Base-by-base conservation (phyloP, 2,329 filamentous ascomycete species). In the Pseudofabraea citricarpa region DNA sequence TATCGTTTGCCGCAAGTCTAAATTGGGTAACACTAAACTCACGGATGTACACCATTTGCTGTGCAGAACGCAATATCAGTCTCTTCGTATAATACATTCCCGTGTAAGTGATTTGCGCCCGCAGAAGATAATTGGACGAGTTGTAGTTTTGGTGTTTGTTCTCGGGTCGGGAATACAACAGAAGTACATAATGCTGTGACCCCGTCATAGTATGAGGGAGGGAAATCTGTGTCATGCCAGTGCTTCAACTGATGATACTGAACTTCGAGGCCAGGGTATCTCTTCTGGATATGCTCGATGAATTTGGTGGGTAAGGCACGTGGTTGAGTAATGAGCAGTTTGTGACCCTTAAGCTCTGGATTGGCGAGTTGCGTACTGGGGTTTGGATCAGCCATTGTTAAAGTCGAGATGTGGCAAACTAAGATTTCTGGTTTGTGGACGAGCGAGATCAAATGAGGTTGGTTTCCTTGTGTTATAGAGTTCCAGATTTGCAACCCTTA, bases 101-200 rank as follows among this genome's bases (percentile, higher is more conserved):
- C 51, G 4, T 62, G 44, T 67, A 70, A 73, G 27, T 52, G 52
- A 47, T 74, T 69, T 1, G 65, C 65, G 1, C 72, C 72, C 2
- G 71, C 66, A 0, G 65, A 69, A 0, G 60, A 54, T 20, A 70
- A 49, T 56, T 75, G 72, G n/a, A 74, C 64, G 45, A 65, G 71
- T 36, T 68, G 63, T 19, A 73, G 56, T 3, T 62, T 56, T 7
- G 56, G 51, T 24, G 70, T 55, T 33, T 58, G 41, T 20, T 59
- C 56, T 2, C 55, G 48, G 0, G 54, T 56, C 2, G 66, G 63
- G 4, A 65, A 58, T 21, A 55, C 47, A 41, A 60, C 61, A 4
- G 59, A 55, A 5, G 41, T 44, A 31, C 55, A 58, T 13, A 71
- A 45, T 29, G 72, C 50, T 0, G 70, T 73, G n/a, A 69, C 66